A percentile compares a stretch with the other conserved stretches of the same genome.
phyloP scores from a whole-genome alignment of 164 flowering plant species.

The Litsea cubeba region DNA sequence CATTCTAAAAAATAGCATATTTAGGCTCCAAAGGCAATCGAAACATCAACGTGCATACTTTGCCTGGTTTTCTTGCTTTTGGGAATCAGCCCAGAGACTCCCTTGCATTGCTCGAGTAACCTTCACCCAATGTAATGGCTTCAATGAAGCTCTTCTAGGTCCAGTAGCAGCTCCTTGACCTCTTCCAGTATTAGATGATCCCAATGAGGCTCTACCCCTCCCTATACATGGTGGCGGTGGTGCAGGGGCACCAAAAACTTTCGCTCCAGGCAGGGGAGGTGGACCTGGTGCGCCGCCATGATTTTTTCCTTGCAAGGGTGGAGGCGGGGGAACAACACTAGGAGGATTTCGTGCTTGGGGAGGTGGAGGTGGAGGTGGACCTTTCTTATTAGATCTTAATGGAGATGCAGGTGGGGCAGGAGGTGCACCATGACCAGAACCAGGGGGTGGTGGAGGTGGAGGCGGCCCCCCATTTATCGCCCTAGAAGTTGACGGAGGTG shows the following conservation, averaged over 20 bases:
- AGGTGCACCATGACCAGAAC: slow-evolving; percentile 16
- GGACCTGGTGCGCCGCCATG: slow-evolving; percentile 35
- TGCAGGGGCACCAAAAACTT: slow-evolving; percentile 39
- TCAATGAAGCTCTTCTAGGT: slow-evolving; percentile 64
- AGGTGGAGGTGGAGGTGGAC: slow-evolving; percentile 29
- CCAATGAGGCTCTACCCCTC: slow-evolving; percentile 41
- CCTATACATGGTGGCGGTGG: slow-evolving; percentile 67
- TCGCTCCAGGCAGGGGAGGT: slow-evolving; percentile 52
- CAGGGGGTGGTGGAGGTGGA: slow-evolving; percentile 26
- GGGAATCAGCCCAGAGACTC: slow-evolving; percentile 93
- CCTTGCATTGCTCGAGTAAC: slow-evolving; percentile 96
- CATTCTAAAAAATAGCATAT: neutral
- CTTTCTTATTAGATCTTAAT: slow-evolving; percentile 15
- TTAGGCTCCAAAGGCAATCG: neutral
- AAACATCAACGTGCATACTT: slow-evolving; percentile 33
- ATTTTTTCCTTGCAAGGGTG: slow-evolving; percentile 17
- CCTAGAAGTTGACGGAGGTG: slow-evolving; percentile 8
- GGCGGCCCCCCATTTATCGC: slow-evolving; percentile 6
- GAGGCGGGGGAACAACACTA: slow-evolving; percentile 28
- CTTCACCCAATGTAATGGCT: slow-evolving; percentile 95
- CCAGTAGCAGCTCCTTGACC: slow-evolving; percentile 44
- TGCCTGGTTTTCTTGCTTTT: slow-evolving; percentile 60
- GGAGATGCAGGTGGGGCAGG: slow-evolving; percentile 33
- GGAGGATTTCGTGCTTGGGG: slow-evolving; percentile 46
- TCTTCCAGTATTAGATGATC: slow-evolving; percentile 32